phyloP scores from a whole-genome alignment of 768 basidiomycete species.

The Exidia glandulosa region DNA sequence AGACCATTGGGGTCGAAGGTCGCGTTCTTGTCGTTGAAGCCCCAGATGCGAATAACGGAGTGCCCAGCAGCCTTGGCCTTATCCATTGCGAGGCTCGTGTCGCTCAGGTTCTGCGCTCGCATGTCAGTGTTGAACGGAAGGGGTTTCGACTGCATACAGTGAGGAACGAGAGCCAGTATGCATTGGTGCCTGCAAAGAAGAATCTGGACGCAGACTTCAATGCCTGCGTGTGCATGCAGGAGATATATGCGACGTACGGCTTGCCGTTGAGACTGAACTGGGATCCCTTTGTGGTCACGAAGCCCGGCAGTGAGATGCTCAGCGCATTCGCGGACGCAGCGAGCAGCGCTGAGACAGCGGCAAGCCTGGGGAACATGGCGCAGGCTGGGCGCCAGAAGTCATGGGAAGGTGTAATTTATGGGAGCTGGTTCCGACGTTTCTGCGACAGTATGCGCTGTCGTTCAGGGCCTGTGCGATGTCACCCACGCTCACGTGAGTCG shows the following conservation, averaged over 20 bases:
- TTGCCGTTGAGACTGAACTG: conserved; percentile 4
- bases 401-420: no score
- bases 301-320: not conserved
- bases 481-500: no score
- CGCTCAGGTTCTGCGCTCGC: conserved; percentile 2
- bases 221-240: no score
- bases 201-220: no score
- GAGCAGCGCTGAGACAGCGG: not conserved
- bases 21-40: conserved; percentile 8
- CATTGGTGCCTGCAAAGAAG: conserved; percentile 5
- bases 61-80: conserved; percentile 6
- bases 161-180: conserved; percentile 1
- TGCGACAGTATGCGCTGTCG: no score
- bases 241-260: not conserved
- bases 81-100: conserved; percentile 8
- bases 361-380: not conserved
- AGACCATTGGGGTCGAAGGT: conserved; percentile 6
- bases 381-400: no score
- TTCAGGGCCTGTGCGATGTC: no score
- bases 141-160: not conserved
- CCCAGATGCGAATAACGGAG: conserved; percentile 8
- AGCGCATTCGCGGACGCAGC: not conserved
- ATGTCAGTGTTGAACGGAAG: not conserved
- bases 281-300: conserved; percentile 4
- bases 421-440: no score